Percentiles rank a stretch among this genome's conserved stretches.
Conservation (phyloP, 2,329 filamentous ascomycete species). For the Calonectria fujianensis region DNA sequence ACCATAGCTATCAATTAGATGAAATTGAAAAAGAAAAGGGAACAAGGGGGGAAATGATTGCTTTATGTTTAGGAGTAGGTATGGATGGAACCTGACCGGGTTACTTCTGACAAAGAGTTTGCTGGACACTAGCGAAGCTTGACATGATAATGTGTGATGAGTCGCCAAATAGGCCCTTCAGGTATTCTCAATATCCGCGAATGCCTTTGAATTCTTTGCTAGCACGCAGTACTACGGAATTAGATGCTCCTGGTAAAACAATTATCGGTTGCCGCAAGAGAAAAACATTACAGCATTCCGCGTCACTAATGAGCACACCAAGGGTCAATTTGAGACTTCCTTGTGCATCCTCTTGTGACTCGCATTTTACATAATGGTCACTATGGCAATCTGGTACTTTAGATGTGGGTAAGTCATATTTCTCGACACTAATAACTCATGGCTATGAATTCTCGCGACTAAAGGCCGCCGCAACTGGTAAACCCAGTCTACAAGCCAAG, state of each 20-base stretch:
- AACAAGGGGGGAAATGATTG: not conserved
- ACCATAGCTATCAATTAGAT: not conserved
- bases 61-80: not conserved
- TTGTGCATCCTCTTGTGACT: not conserved
- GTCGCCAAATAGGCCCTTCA: not conserved
- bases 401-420: not conserved
- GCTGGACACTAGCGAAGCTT: not conserved
- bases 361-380: not conserved
- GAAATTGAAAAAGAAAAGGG: not conserved
- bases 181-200: not conserved
- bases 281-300: not conserved
- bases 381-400: not conserved
- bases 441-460: not conserved
- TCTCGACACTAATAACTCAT: not conserved
- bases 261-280: not conserved
- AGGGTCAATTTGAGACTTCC: not conserved
- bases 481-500: not conserved
- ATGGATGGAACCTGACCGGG: too few species aligned
- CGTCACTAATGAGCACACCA: not conserved
- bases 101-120: not conserved
- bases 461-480: not conserved
- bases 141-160: not conserved
- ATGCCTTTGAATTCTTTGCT: not conserved
- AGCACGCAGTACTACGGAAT: not conserved
- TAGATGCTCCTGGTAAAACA: not conserved